Evolutionary conservation across 192 early-diverging fungal genomes (phyloP), one percentile per base, ranked within the genome.

Genomic region (Lunasporangiospora selenospora): DNA sequence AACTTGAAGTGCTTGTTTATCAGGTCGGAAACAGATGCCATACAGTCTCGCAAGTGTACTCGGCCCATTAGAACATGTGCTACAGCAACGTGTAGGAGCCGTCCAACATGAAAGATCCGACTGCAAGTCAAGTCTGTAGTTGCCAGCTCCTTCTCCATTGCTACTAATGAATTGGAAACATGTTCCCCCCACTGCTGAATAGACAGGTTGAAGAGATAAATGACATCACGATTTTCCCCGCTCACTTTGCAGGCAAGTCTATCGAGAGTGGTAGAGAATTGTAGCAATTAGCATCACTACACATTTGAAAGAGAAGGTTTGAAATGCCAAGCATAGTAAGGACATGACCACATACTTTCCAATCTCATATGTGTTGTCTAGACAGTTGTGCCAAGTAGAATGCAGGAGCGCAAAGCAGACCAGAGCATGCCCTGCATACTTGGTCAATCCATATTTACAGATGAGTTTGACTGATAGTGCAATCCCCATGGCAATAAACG

Each of bases 161-260:
- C 60, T 0, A 61, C 60, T 7, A 73, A 51, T 1, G 69, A 73
- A 44, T 73, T 73, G 11, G 69, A 59, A 34, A 73, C 21, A 48
- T 73, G 69, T 2, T 73, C 69, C 2, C 69, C 69, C 69, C 69
- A 73, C 15, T 73, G 69, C 37, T 73, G 69, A 12, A 73, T 61
- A 9, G 69, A 58, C 40, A 73, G 34, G 29, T 73, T 21, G 27
- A 63, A 63, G n/a, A 73, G 36, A 23, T 63, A 63, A 36, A 63
- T 73, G 48, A 73, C 69, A 13, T 73, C 58, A 11, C 62, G 69
- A 26, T 63, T 73, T 6, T 40, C 54, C n/a, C 45, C 38, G 37
- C 60, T 39, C 5, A 73, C 39, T 9, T 42, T 37, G 34, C 48
- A 63, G 2, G 69, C 53, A 42, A 73, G 37, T 36, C 69, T 73